A percentile compares a stretch with the other conserved stretches of the same genome.
phyloP scores from a whole-genome alignment of 2,329 filamentous ascomycete genomes.

The Trichophyton mentagrophytes region DNA sequence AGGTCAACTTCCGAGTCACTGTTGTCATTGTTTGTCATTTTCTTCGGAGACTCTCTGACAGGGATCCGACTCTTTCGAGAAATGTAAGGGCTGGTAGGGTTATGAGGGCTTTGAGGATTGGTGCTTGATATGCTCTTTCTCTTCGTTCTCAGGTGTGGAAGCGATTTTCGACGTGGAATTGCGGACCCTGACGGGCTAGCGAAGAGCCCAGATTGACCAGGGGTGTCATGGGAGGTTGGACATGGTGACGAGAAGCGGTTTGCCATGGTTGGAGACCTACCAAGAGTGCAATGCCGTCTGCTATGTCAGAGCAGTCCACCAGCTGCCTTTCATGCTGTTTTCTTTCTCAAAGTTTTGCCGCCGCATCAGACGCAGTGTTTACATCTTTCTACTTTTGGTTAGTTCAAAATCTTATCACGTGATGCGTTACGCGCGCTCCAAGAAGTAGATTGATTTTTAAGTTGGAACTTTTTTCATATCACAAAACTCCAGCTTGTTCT shows the following conservation, averaged over 20 bases:
- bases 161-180: conserved; percentile 17
- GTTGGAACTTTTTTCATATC: not conserved
- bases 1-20: conserved; percentile 28
- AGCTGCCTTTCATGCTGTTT: not conserved
- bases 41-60: not conserved
- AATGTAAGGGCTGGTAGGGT: not conserved
- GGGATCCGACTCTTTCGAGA: not conserved
- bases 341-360: not conserved
- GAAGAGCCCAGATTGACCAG: conserved; percentile 29
- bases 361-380: not conserved
- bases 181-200: conserved; percentile 28
- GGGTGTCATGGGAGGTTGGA: conserved; percentile 30
- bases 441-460: not conserved
- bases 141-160: not conserved
- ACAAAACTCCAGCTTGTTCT: too few relatives aligned
- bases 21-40: conserved; percentile 15
- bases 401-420: not conserved
- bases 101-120: not conserved
- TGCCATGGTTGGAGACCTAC: not conserved
- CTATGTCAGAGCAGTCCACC: not conserved
- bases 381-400: conserved; percentile 6
- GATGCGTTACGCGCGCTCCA: not conserved
- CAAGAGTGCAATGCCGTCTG: not conserved
- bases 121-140: not conserved
- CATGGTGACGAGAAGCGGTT: conserved; percentile 26